A percentile compares a stretch with the other conserved stretches of the same genome.
These are phyloP conservation scores for Lentinula lateritia DNA, from an alignment of 768 basidiomycete genomes.

Conservation along the genomic window DNA sequence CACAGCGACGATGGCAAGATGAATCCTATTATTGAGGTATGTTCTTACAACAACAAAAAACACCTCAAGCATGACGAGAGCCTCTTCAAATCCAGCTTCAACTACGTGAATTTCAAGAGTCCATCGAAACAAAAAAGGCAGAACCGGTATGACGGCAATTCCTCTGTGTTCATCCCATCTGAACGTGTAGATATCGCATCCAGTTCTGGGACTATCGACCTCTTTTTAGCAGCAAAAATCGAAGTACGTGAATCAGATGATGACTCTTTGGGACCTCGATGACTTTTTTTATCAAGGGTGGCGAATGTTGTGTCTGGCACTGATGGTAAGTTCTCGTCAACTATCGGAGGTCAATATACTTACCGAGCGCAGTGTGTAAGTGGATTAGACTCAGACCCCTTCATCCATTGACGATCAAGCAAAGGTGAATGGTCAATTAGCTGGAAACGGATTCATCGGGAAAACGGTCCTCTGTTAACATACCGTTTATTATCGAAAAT, in stretches of 20 bases:
- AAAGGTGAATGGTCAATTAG: conserved; percentile 19
- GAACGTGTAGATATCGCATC: background rate
- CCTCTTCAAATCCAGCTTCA: conserved; percentile 11
- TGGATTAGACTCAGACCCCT: background rate
- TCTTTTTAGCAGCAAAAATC: conserved; percentile 14
- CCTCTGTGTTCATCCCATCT: background rate
- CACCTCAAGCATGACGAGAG: no score
- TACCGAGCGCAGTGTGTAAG: conserved; percentile 3
- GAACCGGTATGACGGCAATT: conserved; percentile 8
- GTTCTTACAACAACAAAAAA: background rate
- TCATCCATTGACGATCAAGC: background rate
- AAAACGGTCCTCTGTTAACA: no score
- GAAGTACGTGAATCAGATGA: conserved; percentile 4
- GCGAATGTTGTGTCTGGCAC: conserved; percentile 18
- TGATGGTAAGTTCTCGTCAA: conserved; percentile 14
- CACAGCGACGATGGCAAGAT: conserved; percentile 19
- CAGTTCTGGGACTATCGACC: conserved; percentile 20
- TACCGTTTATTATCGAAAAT: no score
- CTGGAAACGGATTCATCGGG: conserved; percentile 20
- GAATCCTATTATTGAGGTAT: conserved; percentile 19
- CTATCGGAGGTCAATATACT: background rate
- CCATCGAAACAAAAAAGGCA: conserved; percentile 13
- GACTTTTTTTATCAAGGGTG: conserved; percentile 10
- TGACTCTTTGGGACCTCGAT: background rate
- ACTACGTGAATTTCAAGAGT: conserved; percentile 17